Percentiles rank a stretch among this genome's conserved stretches.
These are phyloP conservation scores for Camellia japonica DNA, from an alignment of 148 eudicot species.

Conservation along the genomic window DNA sequence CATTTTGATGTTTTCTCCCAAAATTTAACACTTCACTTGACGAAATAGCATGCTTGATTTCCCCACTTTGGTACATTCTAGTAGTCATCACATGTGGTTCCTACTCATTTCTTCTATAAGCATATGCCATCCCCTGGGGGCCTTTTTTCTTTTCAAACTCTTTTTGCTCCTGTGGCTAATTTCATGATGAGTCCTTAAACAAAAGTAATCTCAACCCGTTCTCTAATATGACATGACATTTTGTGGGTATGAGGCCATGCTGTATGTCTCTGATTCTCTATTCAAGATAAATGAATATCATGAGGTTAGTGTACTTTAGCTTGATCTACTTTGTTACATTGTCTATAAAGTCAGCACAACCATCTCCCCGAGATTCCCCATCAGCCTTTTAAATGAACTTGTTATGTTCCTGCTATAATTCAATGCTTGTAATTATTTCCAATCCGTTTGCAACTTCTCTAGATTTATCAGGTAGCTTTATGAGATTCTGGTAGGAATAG, in stretches of 20 bases:
- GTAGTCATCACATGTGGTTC: neutral
- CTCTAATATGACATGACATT: neutral
- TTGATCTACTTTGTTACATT: conserved; percentile 1
- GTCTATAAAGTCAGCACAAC: neutral
- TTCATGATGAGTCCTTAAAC: neutral
- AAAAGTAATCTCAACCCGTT: neutral
- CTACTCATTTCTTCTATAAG: neutral
- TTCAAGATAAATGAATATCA: neutral
- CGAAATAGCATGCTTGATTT: neutral
- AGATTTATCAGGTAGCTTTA: neutral
- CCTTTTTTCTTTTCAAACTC: neutral
- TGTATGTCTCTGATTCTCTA: neutral
- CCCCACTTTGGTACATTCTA: no score
- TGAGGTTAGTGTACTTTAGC: neutral
- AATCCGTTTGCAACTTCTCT: neutral
- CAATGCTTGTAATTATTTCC: neutral
- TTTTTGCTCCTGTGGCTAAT: neutral
- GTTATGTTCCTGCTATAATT: neutral
- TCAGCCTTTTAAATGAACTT: neutral
- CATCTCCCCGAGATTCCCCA: neutral
- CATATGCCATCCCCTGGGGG: neutral
- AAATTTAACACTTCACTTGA: neutral
- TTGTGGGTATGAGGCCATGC: neutral
- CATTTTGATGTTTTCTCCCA: neutral
- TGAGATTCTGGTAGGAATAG: neutral